Conservation (phyloP, 1,284 basidiomycete genomes). For the Puccinia horiana region DNA sequence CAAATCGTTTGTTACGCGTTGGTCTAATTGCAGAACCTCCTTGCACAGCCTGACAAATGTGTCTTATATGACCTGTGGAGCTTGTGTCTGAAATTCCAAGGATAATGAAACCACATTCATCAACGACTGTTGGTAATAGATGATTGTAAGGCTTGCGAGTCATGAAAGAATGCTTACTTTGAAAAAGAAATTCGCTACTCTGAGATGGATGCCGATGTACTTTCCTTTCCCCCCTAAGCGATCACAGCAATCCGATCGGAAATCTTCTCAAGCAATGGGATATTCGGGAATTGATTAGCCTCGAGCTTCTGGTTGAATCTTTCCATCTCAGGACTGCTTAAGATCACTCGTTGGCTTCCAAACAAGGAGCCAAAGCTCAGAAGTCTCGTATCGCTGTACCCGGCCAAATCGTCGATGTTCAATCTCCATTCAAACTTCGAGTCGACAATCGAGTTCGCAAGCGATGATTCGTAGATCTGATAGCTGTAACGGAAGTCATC, state of each 20-base stretch:
- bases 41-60: conserved; percentile 18
- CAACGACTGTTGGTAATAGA: neutral
- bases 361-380: conserved; percentile 57
- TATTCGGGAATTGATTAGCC: conserved; percentile 54
- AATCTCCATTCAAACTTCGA: conserved; percentile 54
- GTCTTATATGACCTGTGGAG: neutral
- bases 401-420: conserved; percentile 52
- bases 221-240: conserved; percentile 61
- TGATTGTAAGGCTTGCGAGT: neutral
- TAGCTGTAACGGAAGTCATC: conserved; percentile 47
- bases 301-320: conserved; percentile 52
- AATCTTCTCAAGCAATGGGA: conserved; percentile 53
- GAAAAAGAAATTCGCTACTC: conserved; percentile 70
- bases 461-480: conserved; percentile 42
- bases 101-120: neutral
- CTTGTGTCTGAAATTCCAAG: conserved; percentile 9
- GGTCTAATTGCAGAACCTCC: conserved; percentile 17
- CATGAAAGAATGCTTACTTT: conserved; percentile 52
- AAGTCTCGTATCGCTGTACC: conserved; percentile 53
- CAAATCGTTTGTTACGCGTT: conserved; percentile 6
- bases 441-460: neutral
- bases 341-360: conserved; percentile 54
- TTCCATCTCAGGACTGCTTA: conserved; percentile 48
- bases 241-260: conserved; percentile 53
- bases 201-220: conserved; percentile 69